Base-by-base conservation (phyloP, 768 basidiomycete genomes). In the Psilocybe cyanescens region DNA sequence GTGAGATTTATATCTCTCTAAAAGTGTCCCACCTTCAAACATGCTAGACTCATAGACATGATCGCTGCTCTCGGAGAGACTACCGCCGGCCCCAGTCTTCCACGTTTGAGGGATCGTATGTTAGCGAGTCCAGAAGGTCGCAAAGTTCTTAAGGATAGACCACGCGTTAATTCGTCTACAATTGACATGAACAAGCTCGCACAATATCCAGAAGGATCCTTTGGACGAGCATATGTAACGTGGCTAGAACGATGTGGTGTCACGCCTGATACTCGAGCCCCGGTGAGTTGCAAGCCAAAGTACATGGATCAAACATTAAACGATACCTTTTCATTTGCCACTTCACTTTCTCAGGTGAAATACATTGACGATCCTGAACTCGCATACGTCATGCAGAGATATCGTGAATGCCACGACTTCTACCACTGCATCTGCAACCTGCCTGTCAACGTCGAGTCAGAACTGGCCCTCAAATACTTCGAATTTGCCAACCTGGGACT, bases 321-420 rank as follows among this genome's bases (percentile, higher is more conserved):
- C 6, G n/a, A 44, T 30, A 8, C 50, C 31, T 46, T 14, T 47
- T 48, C 61, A 54, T 46, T 14, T 47, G 24, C 52, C 59, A 62
- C 11, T 57, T 62, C 29, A 39, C 60, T 45, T 62, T 35, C 17
- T 57, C 28, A 98, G 96, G 96, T 97, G 5, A 92, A 90, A 65
- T 99, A 98, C 70, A 90, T 99, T 59, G 86, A 91, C 70, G 94
- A 98, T 69, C 95, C 95, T 2, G 96, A 97, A 69, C 85, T 97
- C 9, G 97, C 97, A 28, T 99, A 97, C 74, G 92, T 99, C 58
- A 94, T 99, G 91, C 94, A 96, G 67, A 90, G 97, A 54, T 99
- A 99, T 74, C 90, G 97, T 28, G 96, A 99, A 77, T 97, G 92
- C 65, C 97, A 99, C 75, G 97, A 99, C 76, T 90, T 99, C 67